Evolutionary conservation across 192 early-diverging fungal species (phyloP).

Genomic region (Podila clonocystis): DNA sequence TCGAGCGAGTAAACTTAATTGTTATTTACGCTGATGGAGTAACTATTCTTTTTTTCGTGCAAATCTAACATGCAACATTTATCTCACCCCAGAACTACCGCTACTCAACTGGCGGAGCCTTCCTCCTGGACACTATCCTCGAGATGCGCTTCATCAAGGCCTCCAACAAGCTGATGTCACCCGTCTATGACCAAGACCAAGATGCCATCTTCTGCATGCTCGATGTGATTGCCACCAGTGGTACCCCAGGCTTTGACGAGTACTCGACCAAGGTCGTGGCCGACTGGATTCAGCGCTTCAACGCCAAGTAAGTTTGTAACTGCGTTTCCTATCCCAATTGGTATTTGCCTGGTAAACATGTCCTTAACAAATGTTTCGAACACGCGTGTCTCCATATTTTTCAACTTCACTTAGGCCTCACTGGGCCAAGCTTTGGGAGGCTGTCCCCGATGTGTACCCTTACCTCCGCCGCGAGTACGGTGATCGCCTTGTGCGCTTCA

Average conservation of each 20-base stretch:
- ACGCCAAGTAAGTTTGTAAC: slow-evolving; percentile 25
- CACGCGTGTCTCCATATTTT: not conserved
- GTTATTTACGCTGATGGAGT: not conserved
- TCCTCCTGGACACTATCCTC: slow-evolving; percentile 15
- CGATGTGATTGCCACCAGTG: slow-evolving; percentile 17
- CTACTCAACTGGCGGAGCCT: slow-evolving; percentile 15
- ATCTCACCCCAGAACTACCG: slow-evolving; percentile 20
- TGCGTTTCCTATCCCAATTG: not conserved
- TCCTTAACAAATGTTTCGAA: too few relatives aligned
- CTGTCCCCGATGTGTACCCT: not conserved
- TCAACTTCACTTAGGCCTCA: slow-evolving; percentile 19
- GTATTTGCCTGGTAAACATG: too few relatives aligned
- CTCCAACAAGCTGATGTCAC: slow-evolving; percentile 35
- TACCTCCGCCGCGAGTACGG: slow-evolving; percentile 17
- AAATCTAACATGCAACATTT: not conserved
- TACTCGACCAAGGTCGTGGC: not conserved
- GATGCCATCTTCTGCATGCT: slow-evolving; percentile 34
- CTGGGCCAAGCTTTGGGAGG: slow-evolving; percentile 48
- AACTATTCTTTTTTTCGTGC: not conserved
- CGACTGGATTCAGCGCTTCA: slow-evolving; percentile 29
- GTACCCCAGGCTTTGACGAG: slow-evolving; percentile 39
- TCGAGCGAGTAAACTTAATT: slow-evolving; percentile 12
- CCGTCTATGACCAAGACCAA: slow-evolving; percentile 32
- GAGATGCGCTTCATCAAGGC: slow-evolving; percentile 43
- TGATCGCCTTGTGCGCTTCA: slow-evolving; percentile 21